Base-by-base conservation (phyloP, 805 yeast genomes). In the Maudiozyma turicensis region DNA sequence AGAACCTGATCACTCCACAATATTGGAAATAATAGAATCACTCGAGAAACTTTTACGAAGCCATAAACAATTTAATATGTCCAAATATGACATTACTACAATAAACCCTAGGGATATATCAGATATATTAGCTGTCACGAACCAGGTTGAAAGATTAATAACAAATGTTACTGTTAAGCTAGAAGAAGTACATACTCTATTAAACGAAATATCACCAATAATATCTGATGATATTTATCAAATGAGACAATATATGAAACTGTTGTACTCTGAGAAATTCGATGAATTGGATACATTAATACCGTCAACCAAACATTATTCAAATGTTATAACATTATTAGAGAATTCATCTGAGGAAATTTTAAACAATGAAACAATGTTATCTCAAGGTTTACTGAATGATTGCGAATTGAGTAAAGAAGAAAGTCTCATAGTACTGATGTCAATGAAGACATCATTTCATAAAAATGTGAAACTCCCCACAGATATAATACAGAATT, bases 271-370 rank as follows among this genome's bases (percentile, higher is more conserved):
- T 8, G 71, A 75, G 3, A 75, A 82, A 14, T 88, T 87, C 65
- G 81, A 86, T 0, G 96, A 89, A 57, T 67, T 89, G 45, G 84
- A 75, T 28, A 68, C 81, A 0, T 66, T 89, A 38, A 72, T 86
- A 1, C 69, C 79, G 9, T 77, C 77, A 50, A 81, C 91, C 0
- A 60, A 76, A 0, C 82, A 81, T 49, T 89, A 80, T 64, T 77
- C 84, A 8, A 68, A 68, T 30, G 68, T 80, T 1, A 73, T 84
- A 2, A 53, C 64, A 35, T 54, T 75, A 0, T 64, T 87, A 2
- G 80, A 82, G 34, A 13, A 29, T 1, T 28, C 10, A 31, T 79
- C 75, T 51, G 73, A 73, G 40, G 47, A 45, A 8, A 59, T 76
- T 8, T 20, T 20, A 20, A 60, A 7, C 38, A 35, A 15, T 15